Evolutionary conservation across 768 basidiomycete genomes (phyloP).

Genomic region (Suillus cothurnatus): DNA sequence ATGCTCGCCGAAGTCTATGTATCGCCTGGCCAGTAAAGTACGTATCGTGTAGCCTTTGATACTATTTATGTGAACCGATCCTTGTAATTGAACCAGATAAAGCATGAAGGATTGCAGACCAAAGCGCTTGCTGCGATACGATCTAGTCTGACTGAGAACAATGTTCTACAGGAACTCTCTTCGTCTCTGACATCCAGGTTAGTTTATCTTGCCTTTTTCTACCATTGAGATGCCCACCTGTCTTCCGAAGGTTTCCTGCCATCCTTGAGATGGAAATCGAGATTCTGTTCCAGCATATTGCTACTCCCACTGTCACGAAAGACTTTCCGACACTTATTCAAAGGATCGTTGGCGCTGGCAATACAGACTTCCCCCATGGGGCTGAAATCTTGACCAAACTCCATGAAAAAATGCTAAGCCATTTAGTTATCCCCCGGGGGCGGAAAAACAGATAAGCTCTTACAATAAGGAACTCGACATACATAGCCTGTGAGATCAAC

Average conservation of each 20-base stretch:
- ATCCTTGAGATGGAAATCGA: constrained; percentile 11
- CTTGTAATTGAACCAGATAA: constrained; percentile 17
- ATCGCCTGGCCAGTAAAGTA: constrained; percentile 38
- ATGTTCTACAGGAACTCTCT: constrained; percentile 26
- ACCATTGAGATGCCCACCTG: neutral
- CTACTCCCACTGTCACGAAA: neutral
- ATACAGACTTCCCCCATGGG: constrained; percentile 10
- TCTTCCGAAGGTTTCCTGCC: constrained; percentile 2
- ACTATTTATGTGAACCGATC: neutral
- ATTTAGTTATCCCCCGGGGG: neutral
- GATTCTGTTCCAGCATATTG: constrained; percentile 5
- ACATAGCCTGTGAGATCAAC: no score
- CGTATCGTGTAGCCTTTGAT: neutral
- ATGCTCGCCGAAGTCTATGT: constrained; percentile 42
- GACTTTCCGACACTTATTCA: constrained; percentile 6
- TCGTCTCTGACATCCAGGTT: constrained; percentile 28
- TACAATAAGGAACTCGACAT: no score
- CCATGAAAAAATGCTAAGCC: constrained; percentile 4
- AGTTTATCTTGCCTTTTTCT: neutral
- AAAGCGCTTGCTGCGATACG: constrained; percentile 23
- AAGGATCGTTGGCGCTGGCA: constrained; percentile 1
- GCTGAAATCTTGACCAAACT: constrained; percentile 11
- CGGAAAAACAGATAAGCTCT: neutral
- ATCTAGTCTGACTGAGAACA: constrained; percentile 17
- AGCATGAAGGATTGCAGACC: constrained; percentile 16